phyloP scores from a whole-genome alignment of 2,329 filamentous ascomycete genomes.

The Tothia fuscella region DNA sequence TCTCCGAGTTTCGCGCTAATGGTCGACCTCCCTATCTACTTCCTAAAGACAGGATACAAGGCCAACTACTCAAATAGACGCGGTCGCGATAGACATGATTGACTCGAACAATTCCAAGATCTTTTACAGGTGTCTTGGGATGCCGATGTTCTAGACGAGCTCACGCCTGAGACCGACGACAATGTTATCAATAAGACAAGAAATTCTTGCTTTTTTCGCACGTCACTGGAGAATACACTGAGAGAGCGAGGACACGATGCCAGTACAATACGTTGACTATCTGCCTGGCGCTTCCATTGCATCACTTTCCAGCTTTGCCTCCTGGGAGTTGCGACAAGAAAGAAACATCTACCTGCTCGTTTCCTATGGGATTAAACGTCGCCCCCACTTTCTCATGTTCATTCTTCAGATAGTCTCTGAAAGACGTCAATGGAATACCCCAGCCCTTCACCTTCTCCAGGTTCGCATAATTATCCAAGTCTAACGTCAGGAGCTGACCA shows the following conservation, averaged over 20 bases:
- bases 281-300: no score
- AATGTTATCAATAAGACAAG: constrained; percentile 13
- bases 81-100: neutral
- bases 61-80: constrained; percentile 13
- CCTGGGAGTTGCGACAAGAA: neutral
- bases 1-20: constrained; percentile 11
- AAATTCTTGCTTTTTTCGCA: constrained; percentile 13
- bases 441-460: constrained; percentile 21
- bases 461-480: constrained; percentile 26
- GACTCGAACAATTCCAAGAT: constrained; percentile 11
- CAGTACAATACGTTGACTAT: no score
- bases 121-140: constrained; percentile 13
- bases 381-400: constrained; percentile 20
- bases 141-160: constrained; percentile 14
- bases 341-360: neutral
- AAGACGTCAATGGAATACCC: constrained; percentile 31
- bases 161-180: constrained; percentile 12
- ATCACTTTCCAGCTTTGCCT: neutral
- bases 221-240: constrained; percentile 10
- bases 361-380: constrained; percentile 3
- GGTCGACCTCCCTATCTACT: constrained; percentile 12
- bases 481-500: constrained; percentile 27
- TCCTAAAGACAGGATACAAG: constrained; percentile 10
- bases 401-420: constrained; percentile 32
- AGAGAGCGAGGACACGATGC: constrained; percentile 11